A percentile compares a stretch with the other conserved stretches of the same genome.
Evolutionary conservation across 768 basidiomycete species (phyloP).

Genomic region (Suillus placidus): DNA sequence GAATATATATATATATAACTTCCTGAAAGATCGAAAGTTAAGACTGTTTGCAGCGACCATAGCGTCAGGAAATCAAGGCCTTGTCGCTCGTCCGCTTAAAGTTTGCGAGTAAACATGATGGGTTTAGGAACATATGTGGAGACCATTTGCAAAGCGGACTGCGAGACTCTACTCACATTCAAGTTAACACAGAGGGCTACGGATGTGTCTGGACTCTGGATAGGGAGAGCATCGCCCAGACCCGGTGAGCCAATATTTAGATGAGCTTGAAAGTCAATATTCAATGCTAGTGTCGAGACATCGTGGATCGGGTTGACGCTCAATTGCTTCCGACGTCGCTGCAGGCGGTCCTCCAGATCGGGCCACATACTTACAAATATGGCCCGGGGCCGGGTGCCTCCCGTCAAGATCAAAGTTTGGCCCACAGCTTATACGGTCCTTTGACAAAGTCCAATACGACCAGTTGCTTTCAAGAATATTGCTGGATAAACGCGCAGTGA

Average conservation of each 20-base stretch:
- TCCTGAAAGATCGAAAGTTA: neutral
- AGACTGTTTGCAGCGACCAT: neutral
- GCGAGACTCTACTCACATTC: neutral
- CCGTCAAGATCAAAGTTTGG: conserved; percentile 2
- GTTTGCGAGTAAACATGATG: too few relatives aligned
- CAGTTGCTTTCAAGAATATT: neutral
- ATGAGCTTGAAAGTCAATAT: neutral
- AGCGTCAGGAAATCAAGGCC: neutral
- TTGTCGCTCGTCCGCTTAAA: neutral
- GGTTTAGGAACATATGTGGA: neutral
- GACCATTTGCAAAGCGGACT: neutral
- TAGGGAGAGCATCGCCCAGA: neutral
- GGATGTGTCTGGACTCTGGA: neutral
- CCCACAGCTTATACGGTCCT: neutral
- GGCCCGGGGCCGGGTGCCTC: neutral
- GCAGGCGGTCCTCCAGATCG: neutral
- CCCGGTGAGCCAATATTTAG: neutral
- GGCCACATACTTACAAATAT: neutral
- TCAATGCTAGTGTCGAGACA: neutral
- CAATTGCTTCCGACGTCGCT: neutral
- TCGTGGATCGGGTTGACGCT: neutral
- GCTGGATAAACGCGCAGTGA: conserved; percentile 32
- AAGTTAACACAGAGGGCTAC: neutral
- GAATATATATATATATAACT: neutral
- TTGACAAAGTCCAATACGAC: neutral